Evolutionary conservation across 2,329 filamentous ascomycete genomes (phyloP).

Genomic region (Fusarium fracticaudum): DNA sequence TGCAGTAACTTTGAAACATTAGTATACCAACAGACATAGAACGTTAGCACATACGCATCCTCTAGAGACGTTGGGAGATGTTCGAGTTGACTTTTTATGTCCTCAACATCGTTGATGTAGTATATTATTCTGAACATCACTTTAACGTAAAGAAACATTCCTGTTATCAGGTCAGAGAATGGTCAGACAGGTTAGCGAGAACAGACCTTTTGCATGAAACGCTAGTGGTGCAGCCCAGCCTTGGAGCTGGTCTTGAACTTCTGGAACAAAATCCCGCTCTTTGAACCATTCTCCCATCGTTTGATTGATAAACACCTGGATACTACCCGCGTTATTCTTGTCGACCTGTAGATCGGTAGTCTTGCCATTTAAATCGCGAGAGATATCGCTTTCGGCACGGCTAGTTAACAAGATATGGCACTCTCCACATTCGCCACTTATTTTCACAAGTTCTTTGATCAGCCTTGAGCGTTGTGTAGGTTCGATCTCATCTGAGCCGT

Average conservation of each 20-base stretch:
- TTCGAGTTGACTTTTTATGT: accelerated
- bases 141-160: not conserved
- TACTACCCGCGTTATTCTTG: not conserved
- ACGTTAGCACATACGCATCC: not conserved
- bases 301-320: accelerated
- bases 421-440: not conserved
- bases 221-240: not conserved
- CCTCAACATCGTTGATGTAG: accelerated
- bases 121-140: not conserved
- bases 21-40: too few relatives aligned
- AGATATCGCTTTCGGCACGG: accelerated
- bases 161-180: too few relatives aligned
- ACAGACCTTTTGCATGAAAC: accelerated
- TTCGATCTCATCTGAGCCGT: not conserved
- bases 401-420: accelerated
- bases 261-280: accelerated
- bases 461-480: accelerated
- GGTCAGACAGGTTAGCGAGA: too few relatives aligned
- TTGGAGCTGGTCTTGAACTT: accelerated
- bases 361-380: accelerated
- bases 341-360: accelerated
- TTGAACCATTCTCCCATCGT: accelerated
- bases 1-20: too few relatives aligned
- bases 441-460: not conserved
- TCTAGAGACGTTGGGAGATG: not conserved